Evolutionary conservation across 2,329 filamentous ascomycete species (phyloP).

Genomic region (Claviceps sp.): DNA sequence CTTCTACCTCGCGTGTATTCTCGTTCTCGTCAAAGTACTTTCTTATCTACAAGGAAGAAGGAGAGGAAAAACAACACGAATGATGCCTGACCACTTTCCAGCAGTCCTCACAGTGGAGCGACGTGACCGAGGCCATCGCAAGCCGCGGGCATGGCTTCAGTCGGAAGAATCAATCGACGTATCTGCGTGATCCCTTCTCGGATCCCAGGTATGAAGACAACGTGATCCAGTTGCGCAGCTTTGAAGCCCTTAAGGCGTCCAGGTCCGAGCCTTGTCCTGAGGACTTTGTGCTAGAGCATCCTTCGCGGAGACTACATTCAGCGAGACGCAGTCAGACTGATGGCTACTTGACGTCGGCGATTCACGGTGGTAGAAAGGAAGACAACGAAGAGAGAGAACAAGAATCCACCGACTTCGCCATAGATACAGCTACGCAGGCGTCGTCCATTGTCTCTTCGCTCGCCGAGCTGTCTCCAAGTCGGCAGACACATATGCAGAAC

Average conservation of each 20-base stretch:
- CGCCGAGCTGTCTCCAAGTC: not conserved
- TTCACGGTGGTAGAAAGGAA: conserved; percentile 9
- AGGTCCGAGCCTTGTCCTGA: not conserved
- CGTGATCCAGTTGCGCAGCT: conserved; percentile 1
- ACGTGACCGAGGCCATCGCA: not conserved
- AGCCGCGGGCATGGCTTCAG: not conserved
- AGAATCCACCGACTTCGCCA: conserved; percentile 13
- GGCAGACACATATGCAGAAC: not conserved
- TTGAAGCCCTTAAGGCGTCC: not conserved
- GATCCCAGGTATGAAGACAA: conserved; percentile 5
- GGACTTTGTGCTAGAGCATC: conserved; percentile 4
- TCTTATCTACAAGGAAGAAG: not conserved
- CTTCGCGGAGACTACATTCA: not conserved
- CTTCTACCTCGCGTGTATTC: not conserved
- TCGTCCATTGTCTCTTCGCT: not conserved
- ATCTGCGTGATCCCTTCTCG: conserved; percentile 3
- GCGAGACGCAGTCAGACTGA: conserved; percentile 1
- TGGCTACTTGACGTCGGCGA: not conserved
- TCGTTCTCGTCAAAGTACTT: not conserved
- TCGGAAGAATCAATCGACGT: not conserved
- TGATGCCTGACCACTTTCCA: not conserved
- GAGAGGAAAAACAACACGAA: not conserved
- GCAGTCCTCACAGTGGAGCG: conserved; percentile 4
- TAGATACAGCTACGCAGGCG: conserved; percentile 8
- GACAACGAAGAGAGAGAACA: conserved; percentile 14